Evolutionary conservation across 2,329 filamentous ascomycete species (phyloP).

Genomic region (Helminthosporium solani): DNA sequence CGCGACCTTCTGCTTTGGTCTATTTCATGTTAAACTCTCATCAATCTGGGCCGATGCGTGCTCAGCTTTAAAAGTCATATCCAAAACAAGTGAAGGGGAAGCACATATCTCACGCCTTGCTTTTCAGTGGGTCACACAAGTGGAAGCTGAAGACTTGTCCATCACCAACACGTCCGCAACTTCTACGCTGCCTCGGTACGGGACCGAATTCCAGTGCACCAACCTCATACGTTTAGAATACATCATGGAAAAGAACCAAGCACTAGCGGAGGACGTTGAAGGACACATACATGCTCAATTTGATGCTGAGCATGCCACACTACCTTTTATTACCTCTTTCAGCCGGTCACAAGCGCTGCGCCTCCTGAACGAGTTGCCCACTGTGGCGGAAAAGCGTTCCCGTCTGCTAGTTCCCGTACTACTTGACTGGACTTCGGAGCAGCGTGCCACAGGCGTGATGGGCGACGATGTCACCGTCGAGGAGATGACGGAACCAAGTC

Average conservation of each 20-base stretch:
- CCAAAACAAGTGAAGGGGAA: constrained; percentile 70
- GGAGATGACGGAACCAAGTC: constrained; percentile 7
- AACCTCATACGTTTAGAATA: constrained; percentile 61
- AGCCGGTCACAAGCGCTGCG: constrained; percentile 77
- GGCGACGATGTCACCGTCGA: constrained; percentile 19
- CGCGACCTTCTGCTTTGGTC: constrained; percentile 81
- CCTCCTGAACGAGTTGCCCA: constrained; percentile 71
- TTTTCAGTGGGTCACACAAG: constrained; percentile 68
- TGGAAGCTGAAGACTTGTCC: constrained; percentile 12
- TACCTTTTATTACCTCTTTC: constrained; percentile 54
- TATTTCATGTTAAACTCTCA: constrained; percentile 81
- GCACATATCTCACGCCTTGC: constrained; percentile 69
- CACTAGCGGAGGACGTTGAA: constrained; percentile 17
- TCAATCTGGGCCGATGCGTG: constrained; percentile 86
- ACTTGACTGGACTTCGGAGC: constrained; percentile 66
- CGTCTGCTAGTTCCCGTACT: constrained; percentile 83
- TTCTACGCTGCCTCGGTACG: constrained; percentile 28
- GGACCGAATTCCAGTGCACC: constrained; percentile 82
- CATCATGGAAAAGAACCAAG: constrained; percentile 16
- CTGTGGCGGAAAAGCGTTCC: constrained; percentile 81
- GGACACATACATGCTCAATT: constrained; percentile 65
- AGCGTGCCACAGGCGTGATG: constrained; percentile 8
- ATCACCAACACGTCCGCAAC: constrained; percentile 6
- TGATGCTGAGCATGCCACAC: constrained; percentile 60
- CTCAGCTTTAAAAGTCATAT: constrained; percentile 72